Evolutionary conservation across 495 filamentous ascomycete genomes (phyloP), one percentile per base, ranked within the genome.

Genomic region (Lepidopterella palustris): DNA sequence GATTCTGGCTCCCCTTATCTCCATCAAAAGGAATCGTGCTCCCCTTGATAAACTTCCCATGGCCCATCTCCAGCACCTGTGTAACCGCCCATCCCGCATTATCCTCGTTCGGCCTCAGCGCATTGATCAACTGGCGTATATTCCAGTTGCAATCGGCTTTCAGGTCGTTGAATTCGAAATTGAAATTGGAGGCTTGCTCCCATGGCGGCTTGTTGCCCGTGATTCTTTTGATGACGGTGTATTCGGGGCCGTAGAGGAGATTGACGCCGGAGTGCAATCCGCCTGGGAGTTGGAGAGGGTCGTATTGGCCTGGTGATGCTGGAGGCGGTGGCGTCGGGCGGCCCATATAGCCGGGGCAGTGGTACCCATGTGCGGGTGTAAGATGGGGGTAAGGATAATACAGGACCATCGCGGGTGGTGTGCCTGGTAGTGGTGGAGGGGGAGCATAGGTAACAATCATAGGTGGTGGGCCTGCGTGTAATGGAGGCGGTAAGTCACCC

Each of bases 21-120:
- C 57, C 52, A 15, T 35, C 53, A 25, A 59, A 55, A 11, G 57
- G 26, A 18, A 71, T 25, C 5, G 63, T 62, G 0, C 11, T 32
- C 5, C 63, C 66, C 2, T 28, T 59, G 20, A 11, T 20, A 57
- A 60, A 72, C n/a, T 21, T 45, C 18, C 56, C 63, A 49, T 69
- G 60, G 0, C 69, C 69, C 28, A 52, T 0, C 20, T 71, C 59
- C 10, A 65, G 20, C n/a, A 57, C n/a, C 31, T 69, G 60, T 23
- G 61, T 65, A 3, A 71, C 11, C 51, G 51, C 51, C 51, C 51
- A 54, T 15, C 13, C 51, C 3, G 2, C 21, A 35, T 15, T 10
- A 10, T 54, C 47, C 47, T 50, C n/a, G 11, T 23, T 23, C 20
- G 18, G 11, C 47, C 47, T 27, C 47, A 50, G 13, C 11, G 2